phyloP scores from a whole-genome alignment of 495 filamentous ascomycete genomes.

The Neurospora sp. region DNA sequence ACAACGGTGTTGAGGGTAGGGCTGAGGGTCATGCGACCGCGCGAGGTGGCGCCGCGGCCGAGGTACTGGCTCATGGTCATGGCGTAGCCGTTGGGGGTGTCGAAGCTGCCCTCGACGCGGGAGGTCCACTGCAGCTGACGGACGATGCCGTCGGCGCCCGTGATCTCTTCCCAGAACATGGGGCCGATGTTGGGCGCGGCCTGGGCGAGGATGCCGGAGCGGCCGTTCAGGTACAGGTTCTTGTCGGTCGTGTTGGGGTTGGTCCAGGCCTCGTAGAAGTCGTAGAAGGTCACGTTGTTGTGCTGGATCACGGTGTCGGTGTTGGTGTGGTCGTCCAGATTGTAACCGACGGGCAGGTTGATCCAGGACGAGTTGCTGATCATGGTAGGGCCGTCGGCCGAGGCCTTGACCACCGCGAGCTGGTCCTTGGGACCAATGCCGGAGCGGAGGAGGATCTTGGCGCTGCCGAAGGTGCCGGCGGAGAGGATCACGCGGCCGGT shows the following conservation, averaged over 20 bases:
- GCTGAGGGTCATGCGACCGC: conserved; percentile 55
- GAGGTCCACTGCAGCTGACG: conserved; percentile 58
- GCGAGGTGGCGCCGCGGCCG: conserved; percentile 49
- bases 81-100: conserved; percentile 29
- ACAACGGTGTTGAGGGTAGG: conserved; percentile 44
- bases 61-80: conserved; percentile 60
- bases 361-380: conserved; percentile 51
- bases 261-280: conserved; percentile 53
- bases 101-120: conserved; percentile 46
- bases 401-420: conserved; percentile 45
- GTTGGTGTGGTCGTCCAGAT: conserved; percentile 58
- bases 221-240: conserved; percentile 28
- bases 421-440: conserved; percentile 58
- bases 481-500: conserved; percentile 59
- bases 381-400: conserved; percentile 44
- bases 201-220: conserved; percentile 56
- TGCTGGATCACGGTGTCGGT: conserved; percentile 58
- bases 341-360: conserved; percentile 62
- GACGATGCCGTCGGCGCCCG: conserved; percentile 51
- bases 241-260: conserved; percentile 28
- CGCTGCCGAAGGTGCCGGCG: conserved; percentile 60
- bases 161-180: conserved; percentile 52
- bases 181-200: conserved; percentile 59
- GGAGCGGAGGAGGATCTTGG: conserved; percentile 54
- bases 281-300: conserved; percentile 49